These are phyloP conservation scores for Fomitopsis palustris DNA, from an alignment of 1,284 basidiomycete species.

Conservation along the genomic window DNA sequence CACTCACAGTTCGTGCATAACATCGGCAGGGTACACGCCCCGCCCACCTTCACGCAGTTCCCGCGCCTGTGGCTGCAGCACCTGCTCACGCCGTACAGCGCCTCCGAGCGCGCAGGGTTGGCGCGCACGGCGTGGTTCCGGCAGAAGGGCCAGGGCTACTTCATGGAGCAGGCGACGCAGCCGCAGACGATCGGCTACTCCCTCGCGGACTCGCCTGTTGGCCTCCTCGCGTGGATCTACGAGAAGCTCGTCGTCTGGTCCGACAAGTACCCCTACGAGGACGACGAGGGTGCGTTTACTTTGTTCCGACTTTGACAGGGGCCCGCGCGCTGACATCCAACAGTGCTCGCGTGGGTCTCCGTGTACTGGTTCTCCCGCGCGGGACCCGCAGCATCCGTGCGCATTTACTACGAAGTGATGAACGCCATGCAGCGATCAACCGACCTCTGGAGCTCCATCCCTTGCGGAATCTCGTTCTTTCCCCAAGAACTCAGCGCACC, in stretches of 20 bases:
- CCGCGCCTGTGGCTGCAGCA: conserved; percentile 6
- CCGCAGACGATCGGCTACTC: conserved; percentile 42
- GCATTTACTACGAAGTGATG: conserved; percentile 48
- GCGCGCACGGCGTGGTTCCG: conserved; percentile 17
- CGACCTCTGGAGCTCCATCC: conserved; percentile 29
- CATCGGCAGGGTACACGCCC: conserved; percentile 25
- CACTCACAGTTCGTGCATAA: conserved; percentile 43
- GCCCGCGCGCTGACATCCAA: background rate
- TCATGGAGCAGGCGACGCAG: conserved; percentile 28
- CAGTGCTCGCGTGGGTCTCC: conserved; percentile 58
- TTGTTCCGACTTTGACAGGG: background rate
- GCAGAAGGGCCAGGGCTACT: conserved; percentile 27
- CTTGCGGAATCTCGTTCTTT: conserved; percentile 46
- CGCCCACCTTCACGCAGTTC: background rate
- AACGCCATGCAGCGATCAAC: background rate
- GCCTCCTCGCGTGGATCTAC: conserved; percentile 58
- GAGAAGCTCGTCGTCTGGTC: conserved; percentile 53
- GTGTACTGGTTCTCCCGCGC: conserved; percentile 56
- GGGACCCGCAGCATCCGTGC: conserved; percentile 48
- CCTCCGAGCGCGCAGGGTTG: conserved; percentile 32
- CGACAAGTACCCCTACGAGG: conserved; percentile 46
- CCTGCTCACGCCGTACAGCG: conserved; percentile 28
- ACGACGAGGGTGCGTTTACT: conserved; percentile 40
- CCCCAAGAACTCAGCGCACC: conserved; percentile 38
- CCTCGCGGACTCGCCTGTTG: conserved; percentile 53